These are phyloP conservation scores for Heliocybe sulcata DNA, from an alignment of 1,284 basidiomycete genomes.

Conservation along the genomic window DNA sequence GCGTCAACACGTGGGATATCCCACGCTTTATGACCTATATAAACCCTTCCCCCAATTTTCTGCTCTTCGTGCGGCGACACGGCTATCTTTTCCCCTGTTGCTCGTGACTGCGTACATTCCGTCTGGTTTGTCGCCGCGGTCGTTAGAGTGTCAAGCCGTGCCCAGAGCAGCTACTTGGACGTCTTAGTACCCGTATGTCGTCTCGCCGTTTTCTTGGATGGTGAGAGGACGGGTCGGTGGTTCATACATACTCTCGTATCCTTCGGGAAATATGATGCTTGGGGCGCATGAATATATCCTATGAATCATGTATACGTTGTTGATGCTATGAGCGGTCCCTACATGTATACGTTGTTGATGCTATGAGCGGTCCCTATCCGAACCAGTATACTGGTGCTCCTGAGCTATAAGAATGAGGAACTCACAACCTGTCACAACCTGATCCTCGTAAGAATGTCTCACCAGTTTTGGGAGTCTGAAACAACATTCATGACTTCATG, in stretches of 20 bases:
- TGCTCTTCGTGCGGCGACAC: constrained; percentile 72
- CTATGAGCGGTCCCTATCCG: neutral
- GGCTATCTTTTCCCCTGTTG: constrained; percentile 78
- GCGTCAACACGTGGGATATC: too few species aligned
- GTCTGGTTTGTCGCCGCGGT: constrained; percentile 38
- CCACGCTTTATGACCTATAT: too few species aligned
- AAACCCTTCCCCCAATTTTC: too few species aligned
- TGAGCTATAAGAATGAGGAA: neutral
- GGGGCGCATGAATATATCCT: too few species aligned
- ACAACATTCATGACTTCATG: too few species aligned
- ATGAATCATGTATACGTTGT: too few species aligned
- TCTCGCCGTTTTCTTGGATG: constrained; percentile 27
- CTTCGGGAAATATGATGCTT: too few species aligned
- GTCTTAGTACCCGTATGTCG: constrained; percentile 69
- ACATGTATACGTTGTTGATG: too few species aligned
- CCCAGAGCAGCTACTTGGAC: constrained; percentile 54
- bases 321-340: too few species aligned
- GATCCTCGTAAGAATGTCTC: too few species aligned
- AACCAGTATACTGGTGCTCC: neutral
- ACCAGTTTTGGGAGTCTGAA: too few species aligned
- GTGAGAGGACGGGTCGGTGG: constrained; percentile 71
- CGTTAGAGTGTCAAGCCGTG: constrained; percentile 85
- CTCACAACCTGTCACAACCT: too few species aligned
- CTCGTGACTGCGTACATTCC: constrained; percentile 53
- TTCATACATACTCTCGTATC: constrained; percentile 41